Conservation (phyloP, 129 eudicot genomes). For the Logfia minima region DNA sequence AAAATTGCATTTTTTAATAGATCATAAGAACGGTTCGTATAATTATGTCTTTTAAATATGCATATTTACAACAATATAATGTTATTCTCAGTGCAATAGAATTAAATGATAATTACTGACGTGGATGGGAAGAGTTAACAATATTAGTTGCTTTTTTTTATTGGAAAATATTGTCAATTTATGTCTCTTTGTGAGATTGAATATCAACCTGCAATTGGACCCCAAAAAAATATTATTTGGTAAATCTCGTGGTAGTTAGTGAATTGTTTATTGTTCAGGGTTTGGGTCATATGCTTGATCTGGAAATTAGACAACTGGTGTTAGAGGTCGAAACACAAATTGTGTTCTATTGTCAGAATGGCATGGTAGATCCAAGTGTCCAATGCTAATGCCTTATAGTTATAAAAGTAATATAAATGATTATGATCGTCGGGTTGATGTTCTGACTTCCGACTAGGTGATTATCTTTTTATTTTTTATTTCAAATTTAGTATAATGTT, state of each 20-base stretch:
- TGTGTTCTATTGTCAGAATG: background rate
- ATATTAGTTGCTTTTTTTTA: background rate
- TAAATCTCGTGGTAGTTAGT: background rate
- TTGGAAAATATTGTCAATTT: background rate
- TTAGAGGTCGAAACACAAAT: background rate
- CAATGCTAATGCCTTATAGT: background rate
- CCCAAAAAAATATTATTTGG: too few species aligned
- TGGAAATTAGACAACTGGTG: background rate
- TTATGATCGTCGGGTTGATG: background rate
- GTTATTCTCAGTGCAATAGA: background rate
- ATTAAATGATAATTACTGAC: background rate
- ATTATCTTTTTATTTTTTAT: background rate
- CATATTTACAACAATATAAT: background rate
- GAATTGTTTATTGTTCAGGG: background rate
- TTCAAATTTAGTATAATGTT: background rate
- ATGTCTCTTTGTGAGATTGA: slow-evolving; percentile 1
- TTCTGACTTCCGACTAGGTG: background rate
- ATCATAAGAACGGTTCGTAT: too few species aligned
- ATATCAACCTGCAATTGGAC: background rate
- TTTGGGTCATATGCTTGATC: background rate
- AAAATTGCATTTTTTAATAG: too few species aligned
- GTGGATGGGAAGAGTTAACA: too few species aligned
- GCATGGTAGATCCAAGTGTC: slow-evolving; percentile 5
- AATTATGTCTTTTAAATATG: background rate
- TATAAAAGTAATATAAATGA: background rate